Evolutionary conservation across 208 protist genomes (phyloP), one percentile per base, ranked within the genome.

Genomic region (Blechomonas ayalai): DNA sequence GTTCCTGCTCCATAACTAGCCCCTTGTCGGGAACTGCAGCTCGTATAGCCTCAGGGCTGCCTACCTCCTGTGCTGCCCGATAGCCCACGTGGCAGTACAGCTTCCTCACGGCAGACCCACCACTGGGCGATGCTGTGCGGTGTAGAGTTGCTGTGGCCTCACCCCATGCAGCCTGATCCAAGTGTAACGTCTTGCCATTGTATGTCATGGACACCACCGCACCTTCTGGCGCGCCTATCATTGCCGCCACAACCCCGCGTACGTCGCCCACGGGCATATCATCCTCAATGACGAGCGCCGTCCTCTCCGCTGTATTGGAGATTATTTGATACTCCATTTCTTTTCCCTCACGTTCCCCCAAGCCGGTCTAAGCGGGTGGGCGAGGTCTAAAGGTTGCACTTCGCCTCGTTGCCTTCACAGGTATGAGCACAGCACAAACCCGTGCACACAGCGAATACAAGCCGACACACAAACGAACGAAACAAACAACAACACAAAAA

Each of bases 241-340:
- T 81, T 8, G 60, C 70, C 9, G 37, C 45, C 18, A 84, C 54
- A 12, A 92, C 35, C 2, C 64, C 68, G 15, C 72, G 73, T n/a
- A 88, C 76, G 19, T 92, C 84, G 0, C 53, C 79, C 13, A 89
- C 67, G 0, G 67, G 74, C 77, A 85, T 83, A 10, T 75, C 71
- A 34, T 79, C 73, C 25, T 87, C 80, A 33, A 92, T 73, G 34
- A 73, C 67, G 6, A 87, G 63, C 20, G 65, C 52, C 24, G 53
- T 13, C 61, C 79, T 81, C n/a, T 85, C 69, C 5, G 62, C 44
- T 12, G 66, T 52, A 51, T 76, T 88, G 16, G 74, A 81, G 5
- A 91, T 63, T 13, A 91, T 57, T 5, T 72, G 53, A 25, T 73
- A 84, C 35, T 83, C 58, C 82, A 91, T 91, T 9, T 52, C 24